Evolutionary conservation across 495 filamentous ascomycete genomes (phyloP).

Genomic region (Penicillium ochrochloron): DNA sequence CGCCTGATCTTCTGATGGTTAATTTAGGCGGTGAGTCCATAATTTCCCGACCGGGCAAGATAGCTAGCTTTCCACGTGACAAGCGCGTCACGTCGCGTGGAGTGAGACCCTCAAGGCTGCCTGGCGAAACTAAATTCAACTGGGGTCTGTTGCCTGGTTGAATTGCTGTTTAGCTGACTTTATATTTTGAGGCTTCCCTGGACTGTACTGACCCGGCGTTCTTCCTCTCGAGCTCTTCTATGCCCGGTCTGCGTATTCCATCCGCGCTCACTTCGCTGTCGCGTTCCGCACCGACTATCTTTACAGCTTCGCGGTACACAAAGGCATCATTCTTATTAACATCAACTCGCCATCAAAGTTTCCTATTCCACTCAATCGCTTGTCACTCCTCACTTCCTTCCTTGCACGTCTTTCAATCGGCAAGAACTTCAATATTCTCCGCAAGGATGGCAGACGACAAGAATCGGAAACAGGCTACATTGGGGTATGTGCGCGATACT

Average conservation of each 20-base stretch:
- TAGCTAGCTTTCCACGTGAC: constrained; percentile 39
- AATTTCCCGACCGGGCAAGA: constrained; percentile 17
- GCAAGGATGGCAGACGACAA: constrained; percentile 47
- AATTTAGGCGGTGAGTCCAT: constrained; percentile 27
- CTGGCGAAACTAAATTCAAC: constrained; percentile 3
- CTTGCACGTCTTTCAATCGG: neutral
- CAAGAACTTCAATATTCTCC: neutral
- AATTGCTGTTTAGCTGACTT: neutral
- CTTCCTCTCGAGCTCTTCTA: constrained; percentile 28
- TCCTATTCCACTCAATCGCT: neutral
- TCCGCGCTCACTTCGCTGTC: constrained; percentile 29
- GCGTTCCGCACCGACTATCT: constrained; percentile 20
- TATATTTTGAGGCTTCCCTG: constrained; percentile 14
- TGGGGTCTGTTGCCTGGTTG: constrained; percentile 19
- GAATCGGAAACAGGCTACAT: constrained; percentile 75
- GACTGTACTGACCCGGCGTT: neutral
- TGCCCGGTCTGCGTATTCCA: constrained; percentile 31
- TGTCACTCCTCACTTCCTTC: neutral
- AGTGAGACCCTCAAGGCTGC: constrained; percentile 22
- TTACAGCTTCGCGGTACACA: neutral
- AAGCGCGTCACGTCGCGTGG: constrained; percentile 47
- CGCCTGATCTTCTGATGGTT: constrained; percentile 30
- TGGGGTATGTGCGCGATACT: constrained; percentile 86
- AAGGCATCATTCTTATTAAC: constrained; percentile 9
- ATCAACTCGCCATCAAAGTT: neutral